Percentiles rank a stretch among this genome's conserved stretches.
Conservation (phyloP, 768 basidiomycete species). For the Leccinum truebloodii region DNA sequence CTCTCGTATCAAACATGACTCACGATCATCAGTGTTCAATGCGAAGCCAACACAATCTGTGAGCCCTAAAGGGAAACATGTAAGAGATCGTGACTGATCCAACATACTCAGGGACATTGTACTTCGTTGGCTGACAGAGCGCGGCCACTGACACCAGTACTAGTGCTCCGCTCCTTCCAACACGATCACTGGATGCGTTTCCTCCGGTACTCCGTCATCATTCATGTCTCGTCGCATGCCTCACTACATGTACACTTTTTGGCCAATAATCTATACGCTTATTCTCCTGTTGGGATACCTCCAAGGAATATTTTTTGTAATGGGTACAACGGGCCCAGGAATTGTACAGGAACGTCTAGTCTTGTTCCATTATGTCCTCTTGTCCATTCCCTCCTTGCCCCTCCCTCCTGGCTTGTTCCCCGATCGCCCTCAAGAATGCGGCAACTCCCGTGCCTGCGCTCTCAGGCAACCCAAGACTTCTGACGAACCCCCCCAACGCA, state of each 20-base stretch:
- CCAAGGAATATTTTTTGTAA: too few species aligned
- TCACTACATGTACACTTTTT: neutral
- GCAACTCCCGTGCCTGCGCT: conserved; percentile 78
- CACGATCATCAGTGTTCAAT: conserved; percentile 74
- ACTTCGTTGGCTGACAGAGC: conserved; percentile 80
- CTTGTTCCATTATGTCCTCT: conserved; percentile 77
- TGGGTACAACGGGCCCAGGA: neutral
- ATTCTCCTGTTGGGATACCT: neutral
- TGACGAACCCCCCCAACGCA: conserved; percentile 70
- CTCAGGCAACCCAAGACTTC: conserved; percentile 78
- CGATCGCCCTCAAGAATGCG: conserved; percentile 79
- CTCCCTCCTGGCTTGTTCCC: conserved; percentile 67
- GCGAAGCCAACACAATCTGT: conserved; percentile 95
- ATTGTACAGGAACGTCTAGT: conserved; percentile 38
- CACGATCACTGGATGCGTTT: neutral
- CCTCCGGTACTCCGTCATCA: neutral
- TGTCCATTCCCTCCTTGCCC: conserved; percentile 21
- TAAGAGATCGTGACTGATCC: neutral
- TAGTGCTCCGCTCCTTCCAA: neutral
- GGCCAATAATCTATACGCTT: conserved; percentile 1
- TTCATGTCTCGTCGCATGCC: neutral
- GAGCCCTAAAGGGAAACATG: conserved; percentile 25
- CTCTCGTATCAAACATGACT: neutral
- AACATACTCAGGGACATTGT: conserved; percentile 67
- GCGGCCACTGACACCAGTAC: conserved; percentile 54